Evolutionary conservation across 768 basidiomycete genomes (phyloP).

Genomic region (Amanita jacksonii): DNA sequence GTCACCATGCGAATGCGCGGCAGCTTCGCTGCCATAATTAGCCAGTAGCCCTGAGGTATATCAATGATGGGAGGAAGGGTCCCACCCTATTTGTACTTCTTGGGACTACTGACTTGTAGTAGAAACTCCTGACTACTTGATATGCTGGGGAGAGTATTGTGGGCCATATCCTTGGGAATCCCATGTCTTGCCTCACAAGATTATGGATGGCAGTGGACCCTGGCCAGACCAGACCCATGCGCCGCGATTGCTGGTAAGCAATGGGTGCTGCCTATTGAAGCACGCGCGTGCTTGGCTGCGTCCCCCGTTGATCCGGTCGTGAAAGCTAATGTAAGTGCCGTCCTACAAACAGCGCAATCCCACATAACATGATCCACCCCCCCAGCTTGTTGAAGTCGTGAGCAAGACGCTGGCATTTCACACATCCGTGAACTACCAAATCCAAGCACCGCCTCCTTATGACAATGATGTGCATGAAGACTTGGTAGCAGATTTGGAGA

Average conservation of each 20-base stretch:
- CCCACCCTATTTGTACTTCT: background rate
- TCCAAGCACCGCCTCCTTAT: constrained; percentile 44
- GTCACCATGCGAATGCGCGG: constrained; percentile 49
- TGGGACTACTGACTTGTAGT: background rate
- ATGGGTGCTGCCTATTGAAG: constrained; percentile 45
- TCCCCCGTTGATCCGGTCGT: constrained; percentile 36
- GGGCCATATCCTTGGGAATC: background rate
- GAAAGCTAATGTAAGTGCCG: constrained; percentile 38
- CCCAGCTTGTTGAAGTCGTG: constrained; percentile 45
- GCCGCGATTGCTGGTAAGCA: constrained; percentile 41
- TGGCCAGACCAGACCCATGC: constrained; percentile 33
- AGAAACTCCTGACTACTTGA: background rate
- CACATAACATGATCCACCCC: background rate
- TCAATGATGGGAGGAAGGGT: background rate
- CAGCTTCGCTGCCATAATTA: constrained; percentile 6
- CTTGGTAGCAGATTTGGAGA: constrained; percentile 36
- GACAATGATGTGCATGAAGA: constrained; percentile 48
- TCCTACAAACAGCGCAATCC: background rate
- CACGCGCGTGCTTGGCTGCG: constrained; percentile 40
- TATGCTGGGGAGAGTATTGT: constrained; percentile 11
- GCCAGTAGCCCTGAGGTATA: background rate
- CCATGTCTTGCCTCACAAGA: background rate
- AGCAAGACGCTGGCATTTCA: constrained; percentile 56
- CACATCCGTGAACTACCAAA: constrained; percentile 52
- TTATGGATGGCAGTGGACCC: background rate